Evolutionary conservation across 2,329 filamentous ascomycete genomes (phyloP).

Genomic region (Pezizomycotina sp.): DNA sequence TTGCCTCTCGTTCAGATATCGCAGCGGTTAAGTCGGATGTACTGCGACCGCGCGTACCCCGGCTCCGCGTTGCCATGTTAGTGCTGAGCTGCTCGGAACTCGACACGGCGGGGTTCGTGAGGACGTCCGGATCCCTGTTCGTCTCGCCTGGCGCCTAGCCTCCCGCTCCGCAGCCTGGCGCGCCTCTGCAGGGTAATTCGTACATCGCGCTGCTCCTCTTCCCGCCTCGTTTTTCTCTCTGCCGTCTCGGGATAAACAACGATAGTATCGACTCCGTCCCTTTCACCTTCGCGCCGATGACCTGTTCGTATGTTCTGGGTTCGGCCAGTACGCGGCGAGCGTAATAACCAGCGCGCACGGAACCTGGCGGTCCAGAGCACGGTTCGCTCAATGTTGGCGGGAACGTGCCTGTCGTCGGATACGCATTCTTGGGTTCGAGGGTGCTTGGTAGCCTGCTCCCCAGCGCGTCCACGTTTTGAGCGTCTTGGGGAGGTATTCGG

Average conservation of each 20-base stretch:
- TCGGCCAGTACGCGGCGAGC: conserved; percentile 61
- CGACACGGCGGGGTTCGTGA: conserved; percentile 1
- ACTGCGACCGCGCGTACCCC: conserved; percentile 17
- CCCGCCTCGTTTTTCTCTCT: no score
- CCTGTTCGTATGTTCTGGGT: conserved; percentile 50
- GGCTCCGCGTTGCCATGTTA: conserved; percentile 13
- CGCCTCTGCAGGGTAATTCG: conserved; percentile 65
- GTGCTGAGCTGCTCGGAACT: neutral
- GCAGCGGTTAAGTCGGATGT: conserved; percentile 24
- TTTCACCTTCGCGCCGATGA: conserved; percentile 79
- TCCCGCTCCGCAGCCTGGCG: conserved; percentile 48
- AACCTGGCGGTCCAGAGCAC: conserved; percentile 54
- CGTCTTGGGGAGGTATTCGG: no score
- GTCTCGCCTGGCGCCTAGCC: conserved; percentile 27
- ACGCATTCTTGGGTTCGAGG: neutral
- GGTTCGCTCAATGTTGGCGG: conserved; percentile 16
- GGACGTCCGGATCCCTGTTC: no score
- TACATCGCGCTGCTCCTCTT: conserved; percentile 74
- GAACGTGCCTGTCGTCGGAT: neutral
- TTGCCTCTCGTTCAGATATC: conserved; percentile 42
- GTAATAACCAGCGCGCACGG: conserved; percentile 91
- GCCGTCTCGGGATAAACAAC: conserved; percentile 66
- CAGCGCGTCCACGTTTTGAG: no score
- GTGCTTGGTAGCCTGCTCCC: no score
- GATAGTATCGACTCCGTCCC: conserved; percentile 79